These are phyloP conservation scores for Brettanomyces naardenensis DNA, from an alignment of 805 yeast species.

Conservation along the genomic window DNA sequence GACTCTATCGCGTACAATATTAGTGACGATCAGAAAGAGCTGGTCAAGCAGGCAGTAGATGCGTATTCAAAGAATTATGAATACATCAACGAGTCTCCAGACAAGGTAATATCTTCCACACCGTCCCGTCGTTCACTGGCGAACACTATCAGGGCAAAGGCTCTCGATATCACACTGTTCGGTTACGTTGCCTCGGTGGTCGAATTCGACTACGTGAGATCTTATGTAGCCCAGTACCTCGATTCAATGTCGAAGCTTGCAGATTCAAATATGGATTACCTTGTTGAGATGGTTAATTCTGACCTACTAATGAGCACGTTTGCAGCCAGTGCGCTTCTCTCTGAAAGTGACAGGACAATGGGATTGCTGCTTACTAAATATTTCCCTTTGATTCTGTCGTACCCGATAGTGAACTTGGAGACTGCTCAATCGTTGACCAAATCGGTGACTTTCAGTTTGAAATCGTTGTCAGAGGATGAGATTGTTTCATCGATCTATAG, in stretches of 20 bases:
- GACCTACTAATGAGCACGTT: constrained; percentile 33
- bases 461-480: constrained; percentile 68
- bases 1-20: constrained; percentile 7
- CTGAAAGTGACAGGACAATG: constrained; percentile 31
- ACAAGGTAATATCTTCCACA: constrained; percentile 18
- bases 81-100: constrained; percentile 18
- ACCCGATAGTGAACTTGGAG: constrained; percentile 38
- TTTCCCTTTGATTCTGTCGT: constrained; percentile 47
- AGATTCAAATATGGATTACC: constrained; percentile 4
- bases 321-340: constrained; percentile 26
- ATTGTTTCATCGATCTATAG: constrained; percentile 81
- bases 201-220: constrained; percentile 34
- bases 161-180: constrained; percentile 54
- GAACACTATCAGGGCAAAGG: constrained; percentile 20
- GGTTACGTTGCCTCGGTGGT: constrained; percentile 42
- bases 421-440: constrained; percentile 47
- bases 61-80: constrained; percentile 13
- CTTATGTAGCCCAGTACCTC: constrained; percentile 43
- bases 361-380: constrained; percentile 26
- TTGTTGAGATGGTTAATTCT: constrained; percentile 35
- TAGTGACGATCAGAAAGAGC: constrained; percentile 6
- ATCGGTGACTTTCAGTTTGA: constrained; percentile 58
- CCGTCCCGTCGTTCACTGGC: constrained; percentile 20
- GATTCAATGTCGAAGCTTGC: constrained; percentile 18
- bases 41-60: constrained; percentile 13